Evolutionary conservation across 1,284 basidiomycete genomes (phyloP), one percentile per base, ranked within the genome.

Genomic region (Ustilago curta): DNA sequence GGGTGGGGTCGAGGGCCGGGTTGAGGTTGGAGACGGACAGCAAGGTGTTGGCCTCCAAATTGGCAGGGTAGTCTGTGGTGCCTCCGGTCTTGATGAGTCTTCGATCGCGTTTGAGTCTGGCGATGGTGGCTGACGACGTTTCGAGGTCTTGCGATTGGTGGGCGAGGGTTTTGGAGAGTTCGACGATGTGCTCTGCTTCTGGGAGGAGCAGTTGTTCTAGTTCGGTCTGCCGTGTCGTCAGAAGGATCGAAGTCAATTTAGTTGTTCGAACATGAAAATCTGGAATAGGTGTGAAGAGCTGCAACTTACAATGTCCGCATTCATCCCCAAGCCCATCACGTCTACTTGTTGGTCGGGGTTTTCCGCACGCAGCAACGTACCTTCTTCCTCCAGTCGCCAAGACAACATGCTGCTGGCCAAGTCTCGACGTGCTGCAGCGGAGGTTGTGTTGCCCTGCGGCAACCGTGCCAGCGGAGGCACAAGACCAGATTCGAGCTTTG

Each of bases 171-270:
- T 69, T 57, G 29, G 42, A 58, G 0, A 77, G 63, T 16, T 73
- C 66, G 51, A 73, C 63, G 19, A 67, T 65, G 50, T 77, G 70
- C 55, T 77, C 75, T 43, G 70, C 75, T 56, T 77, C 75, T 2
- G 75, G 75, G 1, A 77, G 58, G 8, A 77, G 63, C 49, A 64
- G 54, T 19, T 57, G 44, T 53, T 77, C 75, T 19, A 77, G 32
- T 49, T 73, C 67, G 1, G 39, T 42, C 19, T 27, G 27, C 7
- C 7, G 27, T 7, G 27, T 27, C 27, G 27, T 27, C 7, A 27
- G 27, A 27, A 27, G 27, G 3, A 27, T 27, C n/a, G 27, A 7
- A 27, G 27, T 27, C 27, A 7, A 27, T 27, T 27, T 27, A 27
- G 27, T 27, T 27, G 4, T 27, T 27, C 7, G 27, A 27, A 27